These are phyloP conservation scores for Solanum commersonii DNA, from an alignment of 257 asterid genomes.

Conservation along the genomic window DNA sequence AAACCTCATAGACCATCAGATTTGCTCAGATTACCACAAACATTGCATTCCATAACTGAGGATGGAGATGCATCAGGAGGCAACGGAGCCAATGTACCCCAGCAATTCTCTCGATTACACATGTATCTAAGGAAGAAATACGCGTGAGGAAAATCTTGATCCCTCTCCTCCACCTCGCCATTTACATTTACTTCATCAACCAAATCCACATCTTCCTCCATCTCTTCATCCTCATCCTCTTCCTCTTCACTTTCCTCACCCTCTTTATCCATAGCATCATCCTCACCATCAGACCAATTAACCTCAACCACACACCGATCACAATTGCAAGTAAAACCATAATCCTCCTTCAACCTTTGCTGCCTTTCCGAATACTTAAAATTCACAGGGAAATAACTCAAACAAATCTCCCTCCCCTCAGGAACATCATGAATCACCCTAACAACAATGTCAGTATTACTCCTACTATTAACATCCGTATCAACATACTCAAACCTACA, in stretches of 20 bases:
- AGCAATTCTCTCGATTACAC: conserved; percentile 69
- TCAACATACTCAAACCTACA: conserved; percentile 91
- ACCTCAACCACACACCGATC: conserved; percentile 95
- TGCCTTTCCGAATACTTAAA: conserved; percentile 72
- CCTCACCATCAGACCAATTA: conserved; percentile 79
- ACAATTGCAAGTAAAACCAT: conserved; percentile 71
- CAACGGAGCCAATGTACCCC: conserved; percentile 91
- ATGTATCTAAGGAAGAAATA: conserved; percentile 71
- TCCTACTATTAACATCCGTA: conserved; percentile 5
- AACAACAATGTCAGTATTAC: conserved; percentile 43
- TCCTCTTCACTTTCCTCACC: conserved; percentile 5
- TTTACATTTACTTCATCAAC: conserved; percentile 23
- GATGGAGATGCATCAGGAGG: conserved; percentile 46
- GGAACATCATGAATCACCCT: conserved; percentile 77
- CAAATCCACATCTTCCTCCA: conserved; percentile 43
- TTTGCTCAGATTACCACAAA: conserved; percentile 61
- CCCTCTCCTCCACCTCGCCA: conserved; percentile 14
- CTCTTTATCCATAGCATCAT: conserved; percentile 20
- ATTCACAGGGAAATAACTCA: conserved; percentile 92
- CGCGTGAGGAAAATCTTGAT: conserved; percentile 68
- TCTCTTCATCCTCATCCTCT: conserved; percentile 12
- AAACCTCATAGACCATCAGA: conserved; percentile 15
- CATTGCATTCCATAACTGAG: conserved; percentile 72
- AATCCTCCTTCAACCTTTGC: conserved; percentile 68
- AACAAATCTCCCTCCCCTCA: conserved; percentile 62